Conservation (phyloP, 306 rosid species). For the Gynostemma pentaphyllum region DNA sequence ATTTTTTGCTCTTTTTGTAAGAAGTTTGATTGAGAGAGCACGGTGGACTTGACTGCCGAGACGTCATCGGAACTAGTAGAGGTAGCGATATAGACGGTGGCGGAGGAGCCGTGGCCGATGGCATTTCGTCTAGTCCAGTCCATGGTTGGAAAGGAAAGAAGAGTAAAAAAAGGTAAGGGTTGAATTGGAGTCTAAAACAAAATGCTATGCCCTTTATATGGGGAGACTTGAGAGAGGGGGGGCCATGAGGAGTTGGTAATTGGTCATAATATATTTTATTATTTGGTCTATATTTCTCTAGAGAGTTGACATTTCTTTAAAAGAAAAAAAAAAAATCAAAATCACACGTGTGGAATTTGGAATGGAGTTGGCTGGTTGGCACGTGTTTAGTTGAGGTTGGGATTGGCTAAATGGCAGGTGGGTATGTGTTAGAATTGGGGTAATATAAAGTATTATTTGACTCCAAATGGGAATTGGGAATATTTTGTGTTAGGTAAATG, state of each 20-base stretch:
- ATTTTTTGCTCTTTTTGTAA: slow-evolving; percentile 49
- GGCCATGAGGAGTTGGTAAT: background rate
- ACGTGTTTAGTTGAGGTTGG: slow-evolving; percentile 11
- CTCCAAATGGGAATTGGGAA: slow-evolving; percentile 4
- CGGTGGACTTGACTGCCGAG: slow-evolving; percentile 69
- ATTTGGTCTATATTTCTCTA: slow-evolving; percentile 1
- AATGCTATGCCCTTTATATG: background rate
- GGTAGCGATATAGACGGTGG: slow-evolving; percentile 62
- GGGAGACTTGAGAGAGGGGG: background rate
- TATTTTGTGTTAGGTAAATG: slow-evolving; percentile 13
- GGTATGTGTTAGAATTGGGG: slow-evolving; percentile 12
- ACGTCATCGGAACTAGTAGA: slow-evolving; percentile 9
- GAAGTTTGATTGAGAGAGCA: slow-evolving; percentile 29
- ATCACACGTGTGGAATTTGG: slow-evolving; percentile 33
- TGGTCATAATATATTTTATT: no score
- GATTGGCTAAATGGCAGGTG: slow-evolving; percentile 22
- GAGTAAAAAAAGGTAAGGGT: background rate
- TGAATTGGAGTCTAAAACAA: background rate
- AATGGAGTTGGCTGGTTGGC: slow-evolving; percentile 17
- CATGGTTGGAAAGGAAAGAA: slow-evolving; percentile 21
- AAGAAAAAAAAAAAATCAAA: no score
- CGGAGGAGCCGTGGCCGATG: slow-evolving; percentile 73
- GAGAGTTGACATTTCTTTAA: slow-evolving; percentile 37
- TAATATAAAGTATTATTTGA: background rate
- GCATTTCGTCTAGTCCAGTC: slow-evolving; percentile 59